These are phyloP conservation scores for Pythium pyrilobum DNA, from an alignment of 352 stramenopile genomes.

Conservation along the genomic window DNA sequence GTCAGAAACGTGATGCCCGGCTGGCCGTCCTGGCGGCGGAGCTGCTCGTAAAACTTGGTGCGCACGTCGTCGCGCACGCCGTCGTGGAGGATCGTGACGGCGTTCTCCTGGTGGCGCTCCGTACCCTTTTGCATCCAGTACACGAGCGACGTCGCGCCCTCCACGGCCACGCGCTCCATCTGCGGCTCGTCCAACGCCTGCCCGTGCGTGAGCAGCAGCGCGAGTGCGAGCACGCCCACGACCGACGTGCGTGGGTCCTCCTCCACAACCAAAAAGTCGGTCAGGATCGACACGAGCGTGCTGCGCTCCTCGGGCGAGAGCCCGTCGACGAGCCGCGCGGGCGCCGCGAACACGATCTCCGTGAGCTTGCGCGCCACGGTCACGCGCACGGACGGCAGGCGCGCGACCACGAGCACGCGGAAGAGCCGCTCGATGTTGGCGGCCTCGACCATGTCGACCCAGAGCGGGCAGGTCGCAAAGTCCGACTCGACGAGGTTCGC, in stretches of 20 bases:
- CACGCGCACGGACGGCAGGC: slow-evolving; percentile 52
- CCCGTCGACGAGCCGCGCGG: slow-evolving; percentile 49
- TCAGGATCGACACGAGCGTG: slow-evolving; percentile 64
- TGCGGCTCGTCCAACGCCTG: slow-evolving; percentile 45
- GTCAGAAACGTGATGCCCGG: slow-evolving; percentile 58
- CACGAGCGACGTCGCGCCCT: slow-evolving; percentile 59
- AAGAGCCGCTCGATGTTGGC: slow-evolving; percentile 58
- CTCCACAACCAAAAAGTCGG: slow-evolving; percentile 59
- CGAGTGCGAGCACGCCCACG: slow-evolving; percentile 63
- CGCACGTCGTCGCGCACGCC: slow-evolving; percentile 39
- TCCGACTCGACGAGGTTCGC: slow-evolving; percentile 75
- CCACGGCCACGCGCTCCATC: slow-evolving; percentile 71
- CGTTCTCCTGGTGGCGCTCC: slow-evolving; percentile 76
- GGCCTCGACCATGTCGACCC: slow-evolving; percentile 65
- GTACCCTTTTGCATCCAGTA: slow-evolving; percentile 86
- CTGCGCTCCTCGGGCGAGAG: slow-evolving; percentile 44
- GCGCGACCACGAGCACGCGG: slow-evolving; percentile 47
- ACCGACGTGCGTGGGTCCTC: slow-evolving; percentile 71
- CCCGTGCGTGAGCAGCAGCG: slow-evolving; percentile 57
- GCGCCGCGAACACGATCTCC: slow-evolving; percentile 65
- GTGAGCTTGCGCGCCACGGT: slow-evolving; percentile 68
- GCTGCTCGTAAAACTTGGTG: slow-evolving; percentile 56
- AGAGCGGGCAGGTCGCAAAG: slow-evolving; percentile 78
- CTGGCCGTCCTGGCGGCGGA: slow-evolving; percentile 41
- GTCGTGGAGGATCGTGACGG: slow-evolving; percentile 65